Conservation (phyloP, 345 rosid species). For the Eutrema heterophyllum region DNA sequence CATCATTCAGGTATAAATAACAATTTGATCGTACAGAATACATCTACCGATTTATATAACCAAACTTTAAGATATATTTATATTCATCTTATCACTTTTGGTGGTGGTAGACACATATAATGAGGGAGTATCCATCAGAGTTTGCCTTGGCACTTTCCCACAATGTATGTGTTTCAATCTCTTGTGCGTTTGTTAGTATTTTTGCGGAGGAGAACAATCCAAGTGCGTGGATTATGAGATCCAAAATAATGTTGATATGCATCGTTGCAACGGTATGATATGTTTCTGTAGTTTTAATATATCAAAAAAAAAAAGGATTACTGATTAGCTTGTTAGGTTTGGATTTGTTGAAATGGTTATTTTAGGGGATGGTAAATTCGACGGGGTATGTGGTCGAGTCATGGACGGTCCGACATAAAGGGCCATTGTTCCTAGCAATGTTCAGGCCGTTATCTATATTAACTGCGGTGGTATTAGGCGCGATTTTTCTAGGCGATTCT, state of each 20-base stretch:
- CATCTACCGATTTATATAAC: background rate
- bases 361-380: conserved; percentile 56
- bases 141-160: conserved; percentile 39
- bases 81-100: background rate
- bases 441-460: conserved; percentile 65
- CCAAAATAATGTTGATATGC: conserved; percentile 47
- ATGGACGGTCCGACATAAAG: conserved; percentile 58
- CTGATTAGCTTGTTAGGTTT: background rate
- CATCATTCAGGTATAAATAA: conserved; percentile 46
- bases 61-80: background rate
- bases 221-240: conserved; percentile 54
- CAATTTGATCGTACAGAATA: background rate
- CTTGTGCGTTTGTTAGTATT: conserved; percentile 49
- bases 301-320: background rate
- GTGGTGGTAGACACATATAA: conserved; percentile 17
- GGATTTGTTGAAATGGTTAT: background rate
- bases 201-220: conserved; percentile 45
- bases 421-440: conserved; percentile 65
- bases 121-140: conserved; percentile 29
- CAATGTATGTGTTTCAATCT: conserved; percentile 50
- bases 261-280: conserved; percentile 51
- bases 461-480: conserved; percentile 52
- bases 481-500: conserved; percentile 58
- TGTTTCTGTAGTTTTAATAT: background rate
- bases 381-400: conserved; percentile 44